These are phyloP conservation scores for Schoenoplectus tabernaemontani DNA, from an alignment of 202 grass and related monocot species.

Conservation along the genomic window DNA sequence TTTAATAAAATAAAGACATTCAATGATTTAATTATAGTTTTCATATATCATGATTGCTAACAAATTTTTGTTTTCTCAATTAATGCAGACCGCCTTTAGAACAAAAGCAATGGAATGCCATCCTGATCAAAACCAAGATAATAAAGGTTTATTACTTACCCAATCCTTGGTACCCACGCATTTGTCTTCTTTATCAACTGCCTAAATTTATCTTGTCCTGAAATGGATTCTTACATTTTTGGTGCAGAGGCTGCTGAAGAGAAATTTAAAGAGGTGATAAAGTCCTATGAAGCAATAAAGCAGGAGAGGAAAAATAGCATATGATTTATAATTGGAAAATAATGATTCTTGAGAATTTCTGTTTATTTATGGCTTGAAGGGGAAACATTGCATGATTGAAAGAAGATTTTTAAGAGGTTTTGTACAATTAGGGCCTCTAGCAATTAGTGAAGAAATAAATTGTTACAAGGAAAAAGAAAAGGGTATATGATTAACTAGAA, in stretches of 20 bases:
- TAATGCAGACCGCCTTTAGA: conserved; percentile 81
- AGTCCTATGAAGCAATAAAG: conserved; percentile 96
- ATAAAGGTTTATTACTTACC: conserved; percentile 43
- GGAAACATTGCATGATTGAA: neutral
- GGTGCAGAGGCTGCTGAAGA: conserved; percentile 70
- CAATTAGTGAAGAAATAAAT: neutral
- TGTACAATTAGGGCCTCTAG: neutral
- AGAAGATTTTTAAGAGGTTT: neutral
- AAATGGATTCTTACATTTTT: neutral
- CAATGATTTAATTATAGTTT: conserved; percentile 16
- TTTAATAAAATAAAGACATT: too few species aligned
- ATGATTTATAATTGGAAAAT: conserved; percentile 24
- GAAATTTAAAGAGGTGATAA: conserved; percentile 86
- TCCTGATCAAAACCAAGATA: conserved; percentile 97
- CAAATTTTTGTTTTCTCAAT: conserved; percentile 6
- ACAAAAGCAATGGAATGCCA: conserved; percentile 95
- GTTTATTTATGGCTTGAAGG: neutral
- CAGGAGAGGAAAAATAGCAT: conserved; percentile 63
- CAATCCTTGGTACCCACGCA: neutral
- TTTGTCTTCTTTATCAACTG: neutral
- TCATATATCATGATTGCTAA: conserved; percentile 5
- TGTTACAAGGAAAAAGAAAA: neutral
- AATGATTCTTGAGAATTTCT: neutral
- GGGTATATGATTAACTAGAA: neutral
- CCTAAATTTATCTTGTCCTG: neutral